Evolutionary conservation across 495 filamentous ascomycete genomes (phyloP), one percentile per base, ranked within the genome.

Genomic region (Trichoderma reesei): DNA sequence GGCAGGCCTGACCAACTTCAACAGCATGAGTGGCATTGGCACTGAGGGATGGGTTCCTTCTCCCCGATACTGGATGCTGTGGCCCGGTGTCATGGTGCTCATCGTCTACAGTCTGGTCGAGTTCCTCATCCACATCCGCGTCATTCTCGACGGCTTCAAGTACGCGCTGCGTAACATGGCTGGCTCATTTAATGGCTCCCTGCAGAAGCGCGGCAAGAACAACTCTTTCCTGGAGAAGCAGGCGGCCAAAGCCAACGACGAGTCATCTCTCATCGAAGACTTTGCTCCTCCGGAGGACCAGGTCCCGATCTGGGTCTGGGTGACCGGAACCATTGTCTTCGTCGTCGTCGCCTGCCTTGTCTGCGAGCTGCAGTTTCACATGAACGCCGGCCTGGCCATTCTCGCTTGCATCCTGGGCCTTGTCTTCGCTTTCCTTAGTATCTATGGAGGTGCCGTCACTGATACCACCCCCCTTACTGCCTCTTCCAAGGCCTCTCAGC

Each of bases 341-440:
- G 73, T 86, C 62, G 79, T 83, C 59, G 70, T 80, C 34, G 81
- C 73, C 60, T 85, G 84, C 70, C 70, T 88, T 51, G 78, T 89
- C 66, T 78, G 85, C 68, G 79, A 78, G 51, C 73, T 86, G 20
- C 83, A 87, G 71, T 88, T 80, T 73, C 76, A 83, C 3, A 86
- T 86, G 76, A 74, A 83, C 64, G 77, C 83, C 5, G 85, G 85
- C 42, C 73, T 85, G 63, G 84, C 83, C 14, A 75, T 89, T 60
- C 75, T 89, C 38, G 82, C 85, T 34, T 76, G 83, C 66, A 41
- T 88, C 37, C 74, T 89, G 36, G 83, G 84, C 59, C 86, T 88
- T 78, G 71, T 88, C 70, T 88, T 88, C 72, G 83, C 85, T 14
- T 89, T 88, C 76, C 74, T 89, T 54, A 83, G 83, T 64, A 85